A percentile compares a stretch with the other conserved stretches of the same genome.
phyloP scores from a whole-genome alignment of 257 asterid genomes.

The Salvia miltiorrhiza region DNA sequence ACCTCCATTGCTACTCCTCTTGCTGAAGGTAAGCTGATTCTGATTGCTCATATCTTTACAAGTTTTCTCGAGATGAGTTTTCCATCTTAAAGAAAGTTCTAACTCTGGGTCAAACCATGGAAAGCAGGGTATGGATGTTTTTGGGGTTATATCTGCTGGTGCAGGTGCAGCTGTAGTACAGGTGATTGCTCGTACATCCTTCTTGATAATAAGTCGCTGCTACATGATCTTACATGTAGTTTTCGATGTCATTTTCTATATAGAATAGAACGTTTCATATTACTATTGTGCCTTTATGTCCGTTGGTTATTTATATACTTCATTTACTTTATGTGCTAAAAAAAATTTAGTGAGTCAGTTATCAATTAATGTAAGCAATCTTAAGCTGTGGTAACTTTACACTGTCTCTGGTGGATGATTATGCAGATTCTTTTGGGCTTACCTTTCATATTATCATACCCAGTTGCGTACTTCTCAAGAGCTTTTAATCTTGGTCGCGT shows the following conservation, averaged over 20 bases:
- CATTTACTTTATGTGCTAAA: constrained; percentile 15
- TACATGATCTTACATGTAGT: not conserved
- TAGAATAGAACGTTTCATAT: not conserved
- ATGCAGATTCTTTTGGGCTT: constrained; percentile 79
- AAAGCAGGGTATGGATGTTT: constrained; percentile 76
- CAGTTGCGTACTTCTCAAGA: constrained; percentile 67
- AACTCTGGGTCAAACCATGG: constrained; percentile 23
- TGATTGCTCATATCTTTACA: not conserved
- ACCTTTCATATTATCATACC: constrained; percentile 73
- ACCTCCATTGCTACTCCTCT: constrained; percentile 72
- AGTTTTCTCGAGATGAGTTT: not conserved
- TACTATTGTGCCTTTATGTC: not conserved
- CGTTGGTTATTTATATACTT: not conserved
- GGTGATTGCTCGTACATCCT: constrained; percentile 46
- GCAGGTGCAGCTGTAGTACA: constrained; percentile 92
- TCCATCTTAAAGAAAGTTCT: constrained; percentile 9
- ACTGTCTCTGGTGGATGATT: constrained; percentile 34
- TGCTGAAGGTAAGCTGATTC: constrained; percentile 63
- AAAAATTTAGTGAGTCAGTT: constrained; percentile 28
- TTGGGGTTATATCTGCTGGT: constrained; percentile 86
- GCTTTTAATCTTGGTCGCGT: constrained; percentile 95
- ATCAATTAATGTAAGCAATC: not conserved
- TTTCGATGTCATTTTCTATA: not conserved
- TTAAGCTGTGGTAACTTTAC: constrained; percentile 21
- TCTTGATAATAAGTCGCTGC: constrained; percentile 4